These are phyloP conservation scores for Tetrahymena malaccensis DNA, from an alignment of 73 alveolate species.

Conservation along the genomic window DNA sequence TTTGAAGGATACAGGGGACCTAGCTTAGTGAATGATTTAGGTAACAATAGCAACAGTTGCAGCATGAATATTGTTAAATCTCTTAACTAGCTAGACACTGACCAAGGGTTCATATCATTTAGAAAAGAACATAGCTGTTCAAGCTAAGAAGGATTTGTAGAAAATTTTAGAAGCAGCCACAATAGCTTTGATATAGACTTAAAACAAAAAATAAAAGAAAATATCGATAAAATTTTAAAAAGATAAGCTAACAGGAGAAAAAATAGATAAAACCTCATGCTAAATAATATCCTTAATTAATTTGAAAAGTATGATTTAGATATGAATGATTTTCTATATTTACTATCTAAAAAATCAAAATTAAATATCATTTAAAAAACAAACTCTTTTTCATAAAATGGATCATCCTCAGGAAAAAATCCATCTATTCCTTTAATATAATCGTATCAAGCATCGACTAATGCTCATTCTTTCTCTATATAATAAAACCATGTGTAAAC, in stretches of 20 bases:
- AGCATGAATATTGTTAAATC: neutral
- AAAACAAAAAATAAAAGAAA: neutral
- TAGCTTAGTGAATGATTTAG: neutral
- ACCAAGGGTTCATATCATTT: neutral
- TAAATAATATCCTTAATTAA: neutral
- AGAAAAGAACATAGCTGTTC: neutral
- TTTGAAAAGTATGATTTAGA: neutral
- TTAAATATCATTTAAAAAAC: neutral
- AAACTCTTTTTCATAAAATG: neutral
- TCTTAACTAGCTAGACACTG: neutral
- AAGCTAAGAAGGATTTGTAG: neutral
- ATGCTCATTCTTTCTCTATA: neutral
- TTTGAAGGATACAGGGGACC: neutral
- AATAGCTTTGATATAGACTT: neutral
- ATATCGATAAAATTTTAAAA: neutral
- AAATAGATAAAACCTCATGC: neutral
- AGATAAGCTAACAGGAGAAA: neutral
- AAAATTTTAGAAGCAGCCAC: neutral
- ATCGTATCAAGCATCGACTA: neutral
- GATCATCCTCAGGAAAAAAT: neutral
- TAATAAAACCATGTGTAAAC: neutral
- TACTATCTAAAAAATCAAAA: neutral
- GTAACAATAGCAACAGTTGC: neutral
- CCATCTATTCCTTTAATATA: neutral
- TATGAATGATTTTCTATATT: neutral